These are phyloP conservation scores for Ochetophila trinervis DNA, from an alignment of 306 rosid genomes.

Conservation along the genomic window DNA sequence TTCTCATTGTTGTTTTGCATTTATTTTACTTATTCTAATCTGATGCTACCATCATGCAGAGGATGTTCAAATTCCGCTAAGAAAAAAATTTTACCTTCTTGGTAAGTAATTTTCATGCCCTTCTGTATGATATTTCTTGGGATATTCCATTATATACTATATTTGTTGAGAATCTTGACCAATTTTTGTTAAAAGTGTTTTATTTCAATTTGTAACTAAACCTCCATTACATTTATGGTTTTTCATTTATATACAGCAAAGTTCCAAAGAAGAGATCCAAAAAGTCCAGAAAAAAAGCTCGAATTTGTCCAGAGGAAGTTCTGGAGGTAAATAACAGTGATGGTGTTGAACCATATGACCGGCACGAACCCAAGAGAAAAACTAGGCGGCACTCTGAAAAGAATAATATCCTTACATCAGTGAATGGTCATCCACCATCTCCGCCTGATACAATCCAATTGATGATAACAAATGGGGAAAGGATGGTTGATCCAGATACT, in stretches of 20 bases:
- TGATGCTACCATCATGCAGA: conserved; percentile 7
- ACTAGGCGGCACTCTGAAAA: not conserved
- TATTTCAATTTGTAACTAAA: conserved; percentile 4
- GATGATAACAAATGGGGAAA: not conserved
- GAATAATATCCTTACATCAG: not conserved
- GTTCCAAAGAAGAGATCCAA: conserved; percentile 31
- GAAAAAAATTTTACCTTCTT: conserved; percentile 15
- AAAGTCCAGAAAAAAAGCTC: conserved; percentile 30
- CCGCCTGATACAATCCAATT: not conserved
- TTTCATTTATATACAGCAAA: conserved; percentile 41
- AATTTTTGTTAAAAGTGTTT: not conserved
- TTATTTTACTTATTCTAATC: conserved; percentile 18
- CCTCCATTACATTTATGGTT: conserved; percentile 24
- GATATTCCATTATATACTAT: not conserved
- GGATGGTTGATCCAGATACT: not conserved
- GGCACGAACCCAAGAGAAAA: not conserved
- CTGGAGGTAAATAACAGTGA: conserved; percentile 7
- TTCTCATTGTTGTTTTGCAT: conserved; percentile 1
- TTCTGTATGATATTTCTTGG: not conserved
- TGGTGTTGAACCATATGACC: conserved; percentile 17
- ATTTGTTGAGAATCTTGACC: not conserved
- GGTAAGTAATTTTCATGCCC: conserved; percentile 17
- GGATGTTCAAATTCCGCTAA: conserved; percentile 7
- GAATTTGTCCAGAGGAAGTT: conserved; percentile 19
- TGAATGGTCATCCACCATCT: conserved; percentile 6